phyloP scores from a whole-genome alignment of 495 filamentous ascomycete genomes.

The Aspergillus ellipticus region DNA sequence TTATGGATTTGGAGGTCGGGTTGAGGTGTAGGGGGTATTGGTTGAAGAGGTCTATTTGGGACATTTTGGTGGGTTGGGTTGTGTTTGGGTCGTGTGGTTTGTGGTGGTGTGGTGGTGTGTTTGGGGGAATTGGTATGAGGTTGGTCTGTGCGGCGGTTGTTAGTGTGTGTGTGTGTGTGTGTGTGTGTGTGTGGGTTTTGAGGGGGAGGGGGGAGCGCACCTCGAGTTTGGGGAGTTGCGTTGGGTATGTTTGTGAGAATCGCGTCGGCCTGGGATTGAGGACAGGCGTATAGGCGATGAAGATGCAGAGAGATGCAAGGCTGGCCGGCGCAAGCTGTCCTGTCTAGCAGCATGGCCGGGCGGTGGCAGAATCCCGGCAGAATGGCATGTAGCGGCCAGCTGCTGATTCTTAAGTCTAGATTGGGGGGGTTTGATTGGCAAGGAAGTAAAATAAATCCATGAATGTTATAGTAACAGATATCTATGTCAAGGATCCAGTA shows the following conservation, averaged over 20 bases:
- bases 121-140: not conserved
- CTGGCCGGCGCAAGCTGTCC: slow-evolving; percentile 15
- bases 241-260: not conserved
- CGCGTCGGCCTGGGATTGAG: not conserved
- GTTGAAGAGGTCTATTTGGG: slow-evolving; percentile 66
- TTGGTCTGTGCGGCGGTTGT: not conserved
- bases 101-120: slow-evolving; percentile 4
- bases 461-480: not conserved
- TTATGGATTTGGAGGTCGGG: slow-evolving; percentile 71
- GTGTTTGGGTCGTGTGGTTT: slow-evolving; percentile 5
- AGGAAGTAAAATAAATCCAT: not conserved
- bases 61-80: slow-evolving; percentile 22
- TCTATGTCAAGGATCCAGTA: not conserved
- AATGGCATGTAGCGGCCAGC: not conserved
- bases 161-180: not conserved
- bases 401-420: not conserved
- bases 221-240: not conserved
- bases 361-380: slow-evolving; percentile 9
- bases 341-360: not conserved
- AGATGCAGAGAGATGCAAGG: slow-evolving; percentile 2
- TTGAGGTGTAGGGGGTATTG: slow-evolving; percentile 79
- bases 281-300: not conserved
- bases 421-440: not conserved
- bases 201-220: not conserved
- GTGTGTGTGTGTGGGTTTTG: not conserved